These are phyloP conservation scores for Priceomyces castillae DNA, from an alignment of 805 yeast species.

Conservation along the genomic window DNA sequence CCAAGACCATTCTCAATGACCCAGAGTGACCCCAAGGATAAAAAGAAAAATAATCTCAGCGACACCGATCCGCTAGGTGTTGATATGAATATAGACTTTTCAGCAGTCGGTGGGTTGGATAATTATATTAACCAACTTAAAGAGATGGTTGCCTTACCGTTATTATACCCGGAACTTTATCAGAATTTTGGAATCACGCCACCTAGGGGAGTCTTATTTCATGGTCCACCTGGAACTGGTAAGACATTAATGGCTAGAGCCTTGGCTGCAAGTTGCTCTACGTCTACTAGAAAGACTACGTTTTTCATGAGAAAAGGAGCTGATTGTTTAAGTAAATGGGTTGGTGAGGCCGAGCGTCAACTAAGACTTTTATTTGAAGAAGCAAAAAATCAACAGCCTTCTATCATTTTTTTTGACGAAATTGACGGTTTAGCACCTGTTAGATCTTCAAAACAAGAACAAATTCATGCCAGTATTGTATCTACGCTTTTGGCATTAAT, in stretches of 20 bases:
- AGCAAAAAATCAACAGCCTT: conserved; percentile 93
- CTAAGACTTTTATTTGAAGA: conserved; percentile 88
- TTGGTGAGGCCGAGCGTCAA: conserved; percentile 98
- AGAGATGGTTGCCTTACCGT: conserved; percentile 94
- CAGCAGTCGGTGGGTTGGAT: conserved; percentile 88
- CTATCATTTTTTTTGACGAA: conserved; percentile 95
- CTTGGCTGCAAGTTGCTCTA: conserved; percentile 89
- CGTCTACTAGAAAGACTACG: conserved; percentile 80
- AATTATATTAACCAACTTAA: conserved; percentile 87
- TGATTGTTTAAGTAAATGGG: conserved; percentile 96
- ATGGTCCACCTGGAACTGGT: conserved; percentile 99
- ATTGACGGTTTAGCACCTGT: conserved; percentile 99
- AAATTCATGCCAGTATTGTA: conserved; percentile 95
- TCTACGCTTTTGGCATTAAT: conserved; percentile 90
- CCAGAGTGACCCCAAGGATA: conserved; percentile 36
- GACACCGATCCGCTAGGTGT: conserved; percentile 94
- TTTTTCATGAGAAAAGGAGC: conserved; percentile 99
- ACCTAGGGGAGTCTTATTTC: conserved; percentile 95
- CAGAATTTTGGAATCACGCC: conserved; percentile 89
- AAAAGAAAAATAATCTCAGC: conserved; percentile 61
- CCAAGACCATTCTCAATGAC: conserved; percentile 31
- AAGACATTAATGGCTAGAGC: conserved; percentile 98
- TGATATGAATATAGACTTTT: conserved; percentile 79
- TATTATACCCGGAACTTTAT: conserved; percentile 90
- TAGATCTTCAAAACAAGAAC: conserved; percentile 95